Conservation (phyloP, 345 rosid species). For the Populus deltoides region DNA sequence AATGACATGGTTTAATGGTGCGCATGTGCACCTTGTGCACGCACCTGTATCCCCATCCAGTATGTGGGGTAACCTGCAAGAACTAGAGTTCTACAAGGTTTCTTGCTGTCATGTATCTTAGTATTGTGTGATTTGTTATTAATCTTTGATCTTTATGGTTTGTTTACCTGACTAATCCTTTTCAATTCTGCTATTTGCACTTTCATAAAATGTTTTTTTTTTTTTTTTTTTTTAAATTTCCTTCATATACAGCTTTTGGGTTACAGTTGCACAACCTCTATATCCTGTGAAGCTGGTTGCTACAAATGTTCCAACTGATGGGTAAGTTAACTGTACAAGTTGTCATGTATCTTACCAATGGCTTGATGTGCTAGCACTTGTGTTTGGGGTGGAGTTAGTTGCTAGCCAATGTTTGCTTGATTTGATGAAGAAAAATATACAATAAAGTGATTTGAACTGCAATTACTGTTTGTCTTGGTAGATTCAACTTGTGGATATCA, state of each 20-base stretch:
- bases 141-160: background rate
- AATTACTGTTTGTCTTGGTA: background rate
- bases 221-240: background rate
- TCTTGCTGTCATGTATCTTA: background rate
- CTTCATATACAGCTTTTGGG: constrained; percentile 64
- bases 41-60: background rate
- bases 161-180: background rate
- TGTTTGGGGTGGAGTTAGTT: background rate
- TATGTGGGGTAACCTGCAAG: background rate
- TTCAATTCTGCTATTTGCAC: background rate
- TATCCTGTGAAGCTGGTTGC: constrained; percentile 59
- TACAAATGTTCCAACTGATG: constrained; percentile 61
- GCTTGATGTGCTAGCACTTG: background rate
- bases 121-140: background rate
- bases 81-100: background rate
- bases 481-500: background rate
- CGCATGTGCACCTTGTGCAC: background rate
- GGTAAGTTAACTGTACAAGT: constrained; percentile 44
- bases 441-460: background rate
- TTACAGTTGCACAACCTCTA: constrained; percentile 63
- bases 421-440: background rate
- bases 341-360: background rate
- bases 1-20: background rate
- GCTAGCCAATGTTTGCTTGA: background rate
- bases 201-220: background rate